Evolutionary conservation across 306 rosid genomes (phyloP), one percentile per base, ranked within the genome.

Genomic region (Senna tora): DNA sequence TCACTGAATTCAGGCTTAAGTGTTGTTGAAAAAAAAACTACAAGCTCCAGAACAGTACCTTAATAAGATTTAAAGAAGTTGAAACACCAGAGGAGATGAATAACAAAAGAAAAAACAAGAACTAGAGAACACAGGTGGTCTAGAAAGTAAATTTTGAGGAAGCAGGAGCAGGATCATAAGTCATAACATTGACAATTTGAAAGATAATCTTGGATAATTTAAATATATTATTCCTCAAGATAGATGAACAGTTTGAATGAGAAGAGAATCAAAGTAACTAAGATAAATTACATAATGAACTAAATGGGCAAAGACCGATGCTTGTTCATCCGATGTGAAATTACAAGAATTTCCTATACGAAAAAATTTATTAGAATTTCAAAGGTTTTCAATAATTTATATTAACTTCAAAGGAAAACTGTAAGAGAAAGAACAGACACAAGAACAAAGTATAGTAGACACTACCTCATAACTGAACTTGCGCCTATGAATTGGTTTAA

Each of bases 381-480:
- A 46, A 69, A 19, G 65, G 32, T 71, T 60, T 65, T 58, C 55
- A 79, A 67, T 16, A 25, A 7, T 25, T 1, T 25, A 25, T 25
- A 25, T 25, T 36, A 36, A 4, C 39, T 36, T 36, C 39, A 4
- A 36, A 36, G 11, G 38, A 17, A 57, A 28, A 39, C 50, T 63
- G 65, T 22, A 65, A 56, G 64, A 75, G 53, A 75, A n/a, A 41
- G 34, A 73, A 13, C 6, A 43, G 4, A 60, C 45, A 55, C 58
- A 55, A 51, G 69, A 72, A 52, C 57, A 67, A 62, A 41, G 71
- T 39, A 66, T 8, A 47, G 57, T 25, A 59, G 66, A 17, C 13
- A 58, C 58, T 87, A 94, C 98, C 98, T 91, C 98, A 33, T 94
- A 94, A 77, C 74, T 85, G 87, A 91, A 91, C 85, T 91, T 94